Percentiles rank a stretch among this genome's conserved stretches.
Conservation (phyloP, 1,139 yeast species). For the Diutina siamensis region DNA sequence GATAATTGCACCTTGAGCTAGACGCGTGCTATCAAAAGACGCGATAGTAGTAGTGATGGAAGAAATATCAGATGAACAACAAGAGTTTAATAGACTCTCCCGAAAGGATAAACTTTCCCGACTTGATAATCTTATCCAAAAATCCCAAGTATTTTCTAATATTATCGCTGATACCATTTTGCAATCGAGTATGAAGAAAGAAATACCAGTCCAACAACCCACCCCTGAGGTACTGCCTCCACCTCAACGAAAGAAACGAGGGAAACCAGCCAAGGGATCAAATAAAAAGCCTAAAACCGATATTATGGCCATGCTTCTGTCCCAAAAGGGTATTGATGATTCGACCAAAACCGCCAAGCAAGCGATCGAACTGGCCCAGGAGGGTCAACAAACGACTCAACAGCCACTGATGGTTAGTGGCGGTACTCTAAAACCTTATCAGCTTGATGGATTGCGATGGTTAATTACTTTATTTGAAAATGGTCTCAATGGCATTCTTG, state of each 20-base stretch:
- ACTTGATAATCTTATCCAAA: conserved; percentile 61
- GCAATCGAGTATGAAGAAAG: conserved; percentile 16
- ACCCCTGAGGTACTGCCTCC: conserved; percentile 1
- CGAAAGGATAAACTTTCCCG: conserved; percentile 41
- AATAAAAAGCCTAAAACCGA: conserved; percentile 11
- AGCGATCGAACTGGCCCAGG: conserved; percentile 17
- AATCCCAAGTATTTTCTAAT: conserved; percentile 73
- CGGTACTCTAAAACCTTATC: conserved; percentile 68
- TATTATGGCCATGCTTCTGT: conserved; percentile 16
- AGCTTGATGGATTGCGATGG: conserved; percentile 88
- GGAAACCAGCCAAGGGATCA: conserved; percentile 2
- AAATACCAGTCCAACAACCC: neutral
- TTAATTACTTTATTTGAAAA: conserved; percentile 77
- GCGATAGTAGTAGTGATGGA: no score
- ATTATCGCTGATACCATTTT: conserved; percentile 71
- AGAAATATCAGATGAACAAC: no score
- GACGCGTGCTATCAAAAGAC: no score
- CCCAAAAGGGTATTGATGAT: conserved; percentile 4
- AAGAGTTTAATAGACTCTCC: conserved; percentile 29
- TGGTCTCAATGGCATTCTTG: conserved; percentile 88
- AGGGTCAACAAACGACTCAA: conserved; percentile 14
- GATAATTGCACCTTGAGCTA: no score
- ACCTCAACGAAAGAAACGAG: conserved; percentile 11
- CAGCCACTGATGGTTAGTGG: conserved; percentile 66
- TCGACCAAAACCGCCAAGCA: conserved; percentile 15